phyloP scores from a whole-genome alignment of 1,284 basidiomycete genomes.

The Irpex sp. region DNA sequence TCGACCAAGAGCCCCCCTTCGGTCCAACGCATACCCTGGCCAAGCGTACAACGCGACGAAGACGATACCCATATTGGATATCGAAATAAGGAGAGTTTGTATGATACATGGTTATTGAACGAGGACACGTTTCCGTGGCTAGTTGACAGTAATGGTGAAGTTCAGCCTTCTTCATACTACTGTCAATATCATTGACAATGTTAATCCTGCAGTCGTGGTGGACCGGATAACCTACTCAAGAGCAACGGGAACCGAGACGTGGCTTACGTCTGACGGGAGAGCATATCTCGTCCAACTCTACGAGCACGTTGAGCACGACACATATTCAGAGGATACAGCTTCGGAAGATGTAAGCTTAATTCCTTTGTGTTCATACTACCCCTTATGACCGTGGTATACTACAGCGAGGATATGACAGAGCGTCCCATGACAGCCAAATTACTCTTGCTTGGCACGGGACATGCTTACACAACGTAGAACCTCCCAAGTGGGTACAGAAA shows the following conservation, averaged over 20 bases:
- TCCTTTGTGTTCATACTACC: background rate
- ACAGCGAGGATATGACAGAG: background rate
- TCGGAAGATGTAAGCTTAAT: background rate
- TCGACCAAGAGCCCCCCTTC: slow-evolving; percentile 67
- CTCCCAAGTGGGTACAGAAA: slow-evolving; percentile 73
- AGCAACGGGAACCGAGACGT: slow-evolving; percentile 60
- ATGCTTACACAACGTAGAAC: slow-evolving; percentile 61
- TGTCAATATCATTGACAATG: background rate
- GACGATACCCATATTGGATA: slow-evolving; percentile 12
- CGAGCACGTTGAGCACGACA: slow-evolving; percentile 9
- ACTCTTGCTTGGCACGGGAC: slow-evolving; percentile 51
- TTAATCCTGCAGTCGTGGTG: background rate
- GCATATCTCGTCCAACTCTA: slow-evolving; percentile 68
- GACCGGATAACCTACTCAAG: slow-evolving; percentile 29
- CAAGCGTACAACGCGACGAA: slow-evolving; percentile 38
- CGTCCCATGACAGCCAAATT: background rate
- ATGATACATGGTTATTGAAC: slow-evolving; percentile 69
- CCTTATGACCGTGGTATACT: background rate
- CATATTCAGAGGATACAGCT: background rate
- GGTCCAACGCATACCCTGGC: slow-evolving; percentile 79
- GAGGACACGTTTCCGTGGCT: slow-evolving; percentile 63
- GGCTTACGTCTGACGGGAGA: slow-evolving; percentile 78
- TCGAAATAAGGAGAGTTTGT: slow-evolving; percentile 28
- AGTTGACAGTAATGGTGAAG: slow-evolving; percentile 57
- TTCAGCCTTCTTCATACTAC: background rate